phyloP scores from a whole-genome alignment of 2,329 filamentous ascomycete genomes.

The Claviceps paspali region DNA sequence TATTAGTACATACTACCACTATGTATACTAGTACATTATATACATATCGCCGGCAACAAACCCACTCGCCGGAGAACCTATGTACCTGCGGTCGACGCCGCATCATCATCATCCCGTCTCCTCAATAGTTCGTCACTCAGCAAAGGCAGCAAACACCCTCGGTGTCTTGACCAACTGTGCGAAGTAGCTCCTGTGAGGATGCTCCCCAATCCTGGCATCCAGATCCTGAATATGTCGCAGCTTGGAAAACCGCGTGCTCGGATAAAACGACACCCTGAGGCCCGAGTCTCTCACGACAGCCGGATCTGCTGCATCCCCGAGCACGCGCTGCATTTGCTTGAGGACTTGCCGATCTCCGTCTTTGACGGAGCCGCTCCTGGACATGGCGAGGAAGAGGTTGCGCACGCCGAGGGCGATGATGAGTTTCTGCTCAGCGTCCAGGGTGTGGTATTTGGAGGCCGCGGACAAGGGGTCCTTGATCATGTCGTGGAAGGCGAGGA shows the following conservation, averaged over 20 bases:
- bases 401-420: slow-evolving; percentile 5
- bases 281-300: background rate
- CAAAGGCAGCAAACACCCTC: slow-evolving; percentile 7
- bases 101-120: too few relatives aligned
- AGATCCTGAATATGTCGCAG: slow-evolving; percentile 4
- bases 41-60: too few relatives aligned
- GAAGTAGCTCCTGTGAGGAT: slow-evolving; percentile 1
- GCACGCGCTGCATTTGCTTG: slow-evolving; percentile 1
- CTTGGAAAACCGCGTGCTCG: background rate
- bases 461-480: slow-evolving; percentile 1
- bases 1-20: too few relatives aligned
- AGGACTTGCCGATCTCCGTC: slow-evolving; percentile 5
- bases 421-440: slow-evolving; percentile 5
- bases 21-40: too few relatives aligned
- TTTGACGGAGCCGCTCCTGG: background rate
- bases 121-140: too few relatives aligned
- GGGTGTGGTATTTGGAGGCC: background rate
- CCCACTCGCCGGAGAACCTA: too few relatives aligned
- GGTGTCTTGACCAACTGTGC: slow-evolving; percentile 4
- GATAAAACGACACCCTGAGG: slow-evolving; percentile 5
- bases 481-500: slow-evolving; percentile 6
- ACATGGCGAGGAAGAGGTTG: slow-evolving; percentile 4
- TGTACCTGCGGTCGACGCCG: too few relatives aligned
- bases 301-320: background rate
- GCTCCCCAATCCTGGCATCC: slow-evolving; percentile 3